Percentiles rank a stretch among this genome's conserved stretches.
These are phyloP conservation scores for Batkoa obscura DNA, from an alignment of 371 early-diverging fungal genomes.

Conservation along the genomic window DNA sequence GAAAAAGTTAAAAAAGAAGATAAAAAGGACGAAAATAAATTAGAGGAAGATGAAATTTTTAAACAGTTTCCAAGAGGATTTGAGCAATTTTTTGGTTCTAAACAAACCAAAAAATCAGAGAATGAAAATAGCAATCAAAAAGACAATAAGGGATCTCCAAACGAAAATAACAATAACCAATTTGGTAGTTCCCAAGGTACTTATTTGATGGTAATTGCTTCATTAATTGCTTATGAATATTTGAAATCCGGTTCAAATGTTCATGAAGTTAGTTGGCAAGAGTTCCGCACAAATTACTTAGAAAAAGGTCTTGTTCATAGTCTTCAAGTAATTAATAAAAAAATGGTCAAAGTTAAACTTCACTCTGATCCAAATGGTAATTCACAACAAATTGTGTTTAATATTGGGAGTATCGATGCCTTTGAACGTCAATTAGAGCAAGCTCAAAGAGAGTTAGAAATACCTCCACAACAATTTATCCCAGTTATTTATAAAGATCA, in stretches of 20 bases:
- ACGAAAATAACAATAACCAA: not conserved
- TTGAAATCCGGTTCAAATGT: slow-evolving; percentile 23
- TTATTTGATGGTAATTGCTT: slow-evolving; percentile 15
- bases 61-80: slow-evolving; percentile 15
- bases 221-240: slow-evolving; percentile 30
- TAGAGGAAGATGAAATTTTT: too few species aligned
- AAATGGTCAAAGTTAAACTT: slow-evolving; percentile 58
- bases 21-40: too few species aligned
- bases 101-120: slow-evolving; percentile 7
- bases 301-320: slow-evolving; percentile 85
- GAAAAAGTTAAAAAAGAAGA: too few species aligned
- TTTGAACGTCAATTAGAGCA: slow-evolving; percentile 83
- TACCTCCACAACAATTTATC: slow-evolving; percentile 71
- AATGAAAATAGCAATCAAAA: slow-evolving; percentile 1
- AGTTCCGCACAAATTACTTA: slow-evolving; percentile 67
- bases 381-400: slow-evolving; percentile 41
- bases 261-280: slow-evolving; percentile 76
- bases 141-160: not conserved
- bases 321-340: slow-evolving; percentile 69
- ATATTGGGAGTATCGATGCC: slow-evolving; percentile 86
- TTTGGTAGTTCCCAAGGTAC: not conserved
- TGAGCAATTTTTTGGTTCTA: slow-evolving; percentile 19
- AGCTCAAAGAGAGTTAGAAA: slow-evolving; percentile 77
- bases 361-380: slow-evolving; percentile 35
- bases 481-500: slow-evolving; percentile 76